Evolutionary conservation across 345 rosid genomes (phyloP).

Genomic region (Populus ilicifolia): DNA sequence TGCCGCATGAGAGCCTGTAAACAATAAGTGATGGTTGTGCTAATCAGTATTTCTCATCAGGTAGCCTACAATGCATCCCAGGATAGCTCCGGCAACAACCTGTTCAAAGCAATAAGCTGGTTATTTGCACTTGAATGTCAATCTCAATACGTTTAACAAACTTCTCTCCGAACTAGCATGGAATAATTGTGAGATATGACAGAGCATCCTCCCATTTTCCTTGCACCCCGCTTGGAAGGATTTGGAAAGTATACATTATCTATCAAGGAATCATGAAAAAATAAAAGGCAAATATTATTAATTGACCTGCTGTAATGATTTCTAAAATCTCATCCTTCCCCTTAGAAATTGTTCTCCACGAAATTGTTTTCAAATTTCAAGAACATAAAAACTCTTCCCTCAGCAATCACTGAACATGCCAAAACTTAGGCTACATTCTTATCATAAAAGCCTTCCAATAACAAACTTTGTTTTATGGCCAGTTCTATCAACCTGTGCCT

Average conservation of each 20-base stretch:
- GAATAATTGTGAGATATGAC: background rate
- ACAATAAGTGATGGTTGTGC: background rate
- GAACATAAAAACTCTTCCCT: background rate
- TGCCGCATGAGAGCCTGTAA: background rate
- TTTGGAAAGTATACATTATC: background rate
- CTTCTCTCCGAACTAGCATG: background rate
- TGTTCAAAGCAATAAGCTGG: conserved; percentile 20
- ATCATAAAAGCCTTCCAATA: background rate
- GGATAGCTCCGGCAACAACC: conserved; percentile 76
- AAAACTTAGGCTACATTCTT: background rate
- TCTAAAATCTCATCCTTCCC: background rate
- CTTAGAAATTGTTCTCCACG: too few relatives aligned
- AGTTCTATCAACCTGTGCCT: background rate
- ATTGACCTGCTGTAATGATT: background rate
- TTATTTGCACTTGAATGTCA: background rate
- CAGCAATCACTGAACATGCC: background rate
- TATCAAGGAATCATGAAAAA: background rate
- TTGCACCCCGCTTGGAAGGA: background rate
- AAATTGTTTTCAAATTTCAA: background rate
- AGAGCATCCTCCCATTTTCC: background rate
- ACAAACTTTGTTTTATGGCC: background rate
- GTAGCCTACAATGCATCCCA: conserved; percentile 75
- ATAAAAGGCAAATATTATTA: background rate
- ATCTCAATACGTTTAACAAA: background rate
- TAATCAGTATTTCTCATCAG: conserved; percentile 62